Base-by-base conservation (phyloP, 2,329 filamentous ascomycete genomes). In the Hirsutella thompsonii region DNA sequence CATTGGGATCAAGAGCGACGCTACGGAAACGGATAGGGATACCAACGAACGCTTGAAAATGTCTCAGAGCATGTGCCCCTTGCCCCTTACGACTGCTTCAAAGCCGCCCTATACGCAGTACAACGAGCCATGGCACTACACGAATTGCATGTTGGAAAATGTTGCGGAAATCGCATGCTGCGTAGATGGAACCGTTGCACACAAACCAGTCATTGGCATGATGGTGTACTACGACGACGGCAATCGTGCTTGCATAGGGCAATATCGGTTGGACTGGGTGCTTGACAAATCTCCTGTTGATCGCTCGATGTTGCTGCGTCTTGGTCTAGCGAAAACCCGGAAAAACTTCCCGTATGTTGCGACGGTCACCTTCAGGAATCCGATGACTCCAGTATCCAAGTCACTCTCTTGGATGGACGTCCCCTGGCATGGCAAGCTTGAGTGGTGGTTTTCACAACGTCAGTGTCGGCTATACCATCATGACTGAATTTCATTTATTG, bases 371-470 rank as follows among this genome's bases (percentile, higher is more conserved):
- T 35, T 35, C 4, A 9, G 18, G 33, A 20, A 23, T 5, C 30
- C 14, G 20, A 28, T 19, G 13, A 9, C 26, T 16, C 19, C 40
- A 4, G 28, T 13, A 13, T 30, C 19, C 35, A 35, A 29, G 26
- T 33, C 40, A 18, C 14, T 42, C 5, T 42, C 40, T 13, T 42
- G 40, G 40, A 42, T 42, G 5, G 28, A 34, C 35, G 20, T 42
- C 2, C 35, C 40, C 28, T 42, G 40, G 40, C 40, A 33, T 32
- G 40, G 40, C 28, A 42, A 34, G 18, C 40, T 42, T 37, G 40
- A 42, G 28, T 42, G 40, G 40, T 41, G 33, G 40, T 42, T 42
- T 38, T 42, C 40, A 42, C 40, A 42, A 38, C 35, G 40, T 21
- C 40, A 42, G 28, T 37, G 40, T 38, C 16, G 20, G 26, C 14